Percentiles rank a stretch among this genome's conserved stretches.
Conservation (phyloP, 495 filamentous ascomycete species). For the Penicillium mononematosum region DNA sequence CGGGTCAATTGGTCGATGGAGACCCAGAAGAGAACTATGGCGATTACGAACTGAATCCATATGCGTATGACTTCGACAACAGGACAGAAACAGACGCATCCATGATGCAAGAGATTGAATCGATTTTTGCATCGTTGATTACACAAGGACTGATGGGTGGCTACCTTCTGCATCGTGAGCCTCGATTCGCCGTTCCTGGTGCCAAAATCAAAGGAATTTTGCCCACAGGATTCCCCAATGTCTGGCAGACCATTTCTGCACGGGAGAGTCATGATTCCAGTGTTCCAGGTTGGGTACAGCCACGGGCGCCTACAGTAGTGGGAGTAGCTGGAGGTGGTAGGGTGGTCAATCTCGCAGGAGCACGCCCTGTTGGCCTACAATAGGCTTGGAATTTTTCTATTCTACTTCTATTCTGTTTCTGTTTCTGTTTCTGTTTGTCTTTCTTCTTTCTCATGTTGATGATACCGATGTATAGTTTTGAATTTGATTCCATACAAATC, state of each 20-base stretch:
- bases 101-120: conserved; percentile 69
- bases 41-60: conserved; percentile 44
- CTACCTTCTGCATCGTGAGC: conserved; percentile 74
- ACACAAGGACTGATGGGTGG: conserved; percentile 83
- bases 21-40: conserved; percentile 47
- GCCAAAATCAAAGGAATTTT: conserved; percentile 62
- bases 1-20: conserved; percentile 35
- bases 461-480: conserved; percentile 3
- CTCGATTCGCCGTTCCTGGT: conserved; percentile 78
- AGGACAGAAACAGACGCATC: conserved; percentile 32
- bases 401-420: neutral
- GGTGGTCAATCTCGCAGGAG: conserved; percentile 54
- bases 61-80: conserved; percentile 23
- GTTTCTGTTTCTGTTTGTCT: neutral
- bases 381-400: conserved; percentile 7
- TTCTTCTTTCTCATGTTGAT: conserved; percentile 1
- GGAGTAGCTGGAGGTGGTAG: conserved; percentile 38
- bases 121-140: conserved; percentile 70
- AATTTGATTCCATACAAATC: neutral
- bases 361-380: conserved; percentile 51
- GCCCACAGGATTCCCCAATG: conserved; percentile 61
- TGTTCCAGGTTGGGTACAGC: conserved; percentile 59
- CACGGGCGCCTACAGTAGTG: conserved; percentile 23
- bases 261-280: conserved; percentile 40
- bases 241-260: conserved; percentile 55